Percentiles rank a stretch among this genome's conserved stretches.
Conservation (phyloP, 805 yeast genomes). For the Suhomyces pyralidae region DNA sequence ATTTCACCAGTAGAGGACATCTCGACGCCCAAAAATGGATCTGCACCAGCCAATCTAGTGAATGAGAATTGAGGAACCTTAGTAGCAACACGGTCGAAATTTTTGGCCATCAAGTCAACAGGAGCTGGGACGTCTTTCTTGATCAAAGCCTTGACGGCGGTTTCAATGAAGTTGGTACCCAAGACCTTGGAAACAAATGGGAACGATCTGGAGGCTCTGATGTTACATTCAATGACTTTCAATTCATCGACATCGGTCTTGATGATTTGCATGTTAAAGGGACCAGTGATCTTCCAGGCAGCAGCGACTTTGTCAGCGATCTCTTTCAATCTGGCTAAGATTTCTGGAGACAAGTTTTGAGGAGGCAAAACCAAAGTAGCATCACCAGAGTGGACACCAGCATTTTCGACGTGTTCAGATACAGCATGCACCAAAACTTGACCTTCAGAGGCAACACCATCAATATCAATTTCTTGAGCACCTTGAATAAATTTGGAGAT, state of each 20-base stretch:
- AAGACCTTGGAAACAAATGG: constrained; percentile 97
- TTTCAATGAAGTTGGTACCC: constrained; percentile 91
- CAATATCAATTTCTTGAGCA: constrained; percentile 96
- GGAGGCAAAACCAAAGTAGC: constrained; percentile 96
- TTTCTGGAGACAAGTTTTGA: constrained; percentile 62
- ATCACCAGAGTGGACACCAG: constrained; percentile 98
- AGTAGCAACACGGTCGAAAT: constrained; percentile 84
- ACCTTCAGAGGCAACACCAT: constrained; percentile 92
- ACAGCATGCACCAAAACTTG: constrained; percentile 89
- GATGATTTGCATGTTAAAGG: constrained; percentile 97
- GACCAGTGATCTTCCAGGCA: constrained; percentile 96
- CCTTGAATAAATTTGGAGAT: constrained; percentile 94
- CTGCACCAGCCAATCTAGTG: constrained; percentile 98
- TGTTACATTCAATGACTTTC: constrained; percentile 97
- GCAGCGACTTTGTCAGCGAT: constrained; percentile 91
- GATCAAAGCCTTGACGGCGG: constrained; percentile 85
- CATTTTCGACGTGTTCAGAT: constrained; percentile 96
- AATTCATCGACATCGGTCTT: constrained; percentile 64
- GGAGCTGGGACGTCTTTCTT: constrained; percentile 75
- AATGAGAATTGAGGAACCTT: constrained; percentile 98
- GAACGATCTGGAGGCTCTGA: constrained; percentile 98
- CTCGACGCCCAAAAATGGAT: constrained; percentile 97
- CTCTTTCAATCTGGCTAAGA: constrained; percentile 71
- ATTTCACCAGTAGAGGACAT: constrained; percentile 99
- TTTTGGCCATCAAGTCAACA: constrained; percentile 72